Conservation (phyloP, 2,329 filamentous ascomycete species). For the Cercospora sp. region DNA sequence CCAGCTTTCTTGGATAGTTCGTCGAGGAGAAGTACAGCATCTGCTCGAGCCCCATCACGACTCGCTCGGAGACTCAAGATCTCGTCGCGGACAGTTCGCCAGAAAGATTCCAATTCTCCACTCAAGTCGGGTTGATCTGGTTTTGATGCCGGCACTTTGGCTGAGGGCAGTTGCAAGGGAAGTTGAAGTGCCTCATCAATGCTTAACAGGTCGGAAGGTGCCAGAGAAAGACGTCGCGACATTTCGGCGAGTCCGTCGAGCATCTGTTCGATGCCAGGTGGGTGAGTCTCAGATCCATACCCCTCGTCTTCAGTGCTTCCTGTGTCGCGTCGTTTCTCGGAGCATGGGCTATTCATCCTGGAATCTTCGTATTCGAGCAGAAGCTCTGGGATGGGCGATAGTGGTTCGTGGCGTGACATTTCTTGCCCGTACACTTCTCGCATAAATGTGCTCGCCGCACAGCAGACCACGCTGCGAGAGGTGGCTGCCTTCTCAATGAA, state of each 20-base stretch:
- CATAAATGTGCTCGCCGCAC: neutral
- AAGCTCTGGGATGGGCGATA: slow-evolving; percentile 9
- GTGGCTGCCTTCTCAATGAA: neutral
- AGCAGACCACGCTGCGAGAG: neutral
- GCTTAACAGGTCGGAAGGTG: slow-evolving; percentile 3
- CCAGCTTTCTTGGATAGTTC: neutral
- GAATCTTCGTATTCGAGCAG: slow-evolving; percentile 6
- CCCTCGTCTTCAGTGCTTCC: slow-evolving; percentile 10
- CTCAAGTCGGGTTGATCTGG: neutral
- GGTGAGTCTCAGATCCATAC: slow-evolving; percentile 7
- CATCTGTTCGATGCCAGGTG: slow-evolving; percentile 5
- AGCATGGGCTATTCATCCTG: neutral
- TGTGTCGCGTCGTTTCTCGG: neutral
- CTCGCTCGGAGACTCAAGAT: neutral
- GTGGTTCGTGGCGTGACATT: slow-evolving; percentile 3
- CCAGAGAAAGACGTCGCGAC: slow-evolving; percentile 8
- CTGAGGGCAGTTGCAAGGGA: neutral
- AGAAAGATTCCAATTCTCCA: slow-evolving; percentile 4
- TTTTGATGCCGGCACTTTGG: neutral
- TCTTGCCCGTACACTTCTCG: neutral
- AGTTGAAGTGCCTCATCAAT: slow-evolving; percentile 3
- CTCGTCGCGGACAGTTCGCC: slow-evolving; percentile 10
- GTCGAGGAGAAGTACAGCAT: slow-evolving; percentile 6
- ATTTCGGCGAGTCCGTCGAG: slow-evolving; percentile 7
- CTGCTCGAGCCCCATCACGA: slow-evolving; percentile 5